Evolutionary conservation across 2,329 filamentous ascomycete species (phyloP).

Genomic region (Uncinocarpus reesii): DNA sequence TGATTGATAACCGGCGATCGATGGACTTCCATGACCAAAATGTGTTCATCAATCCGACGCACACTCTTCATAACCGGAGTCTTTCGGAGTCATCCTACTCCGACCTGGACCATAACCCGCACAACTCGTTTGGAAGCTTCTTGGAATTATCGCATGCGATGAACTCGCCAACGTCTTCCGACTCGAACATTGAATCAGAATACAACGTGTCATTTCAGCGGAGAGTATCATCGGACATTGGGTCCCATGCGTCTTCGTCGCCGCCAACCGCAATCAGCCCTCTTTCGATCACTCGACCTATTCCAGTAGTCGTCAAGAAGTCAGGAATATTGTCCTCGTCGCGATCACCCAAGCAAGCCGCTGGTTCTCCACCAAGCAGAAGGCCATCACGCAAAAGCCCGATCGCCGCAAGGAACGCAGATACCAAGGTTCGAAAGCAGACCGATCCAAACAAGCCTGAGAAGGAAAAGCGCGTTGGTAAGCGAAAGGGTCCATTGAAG

Average conservation of each 20-base stretch:
- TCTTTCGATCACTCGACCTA: slow-evolving; percentile 55
- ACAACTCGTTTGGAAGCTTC: slow-evolving; percentile 63
- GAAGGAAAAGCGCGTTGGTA: slow-evolving; percentile 84
- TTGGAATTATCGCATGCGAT: slow-evolving; percentile 74
- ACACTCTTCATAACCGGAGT: slow-evolving; percentile 79
- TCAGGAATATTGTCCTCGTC: slow-evolving; percentile 40
- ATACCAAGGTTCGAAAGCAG: slow-evolving; percentile 69
- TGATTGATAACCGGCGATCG: slow-evolving; percentile 64
- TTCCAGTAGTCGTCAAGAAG: slow-evolving; percentile 43
- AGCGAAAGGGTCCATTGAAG: slow-evolving; percentile 76
- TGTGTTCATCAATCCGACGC: slow-evolving; percentile 82
- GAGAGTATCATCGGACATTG: slow-evolving; percentile 34
- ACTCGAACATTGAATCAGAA: slow-evolving; percentile 56
- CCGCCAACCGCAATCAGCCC: slow-evolving; percentile 50
- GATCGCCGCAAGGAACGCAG: slow-evolving; percentile 66
- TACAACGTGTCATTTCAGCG: slow-evolving; percentile 33
- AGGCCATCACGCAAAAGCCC: slow-evolving; percentile 62
- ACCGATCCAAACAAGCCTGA: slow-evolving; percentile 69
- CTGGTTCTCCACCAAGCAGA: slow-evolving; percentile 56
- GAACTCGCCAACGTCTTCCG: slow-evolving; percentile 75
- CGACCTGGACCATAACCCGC: slow-evolving; percentile 53
- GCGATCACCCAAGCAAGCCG: slow-evolving; percentile 52
- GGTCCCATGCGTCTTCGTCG: slow-evolving; percentile 35
- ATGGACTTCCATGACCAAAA: slow-evolving; percentile 54
- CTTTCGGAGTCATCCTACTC: slow-evolving; percentile 76